These are phyloP conservation scores for Penicillium expansum DNA, from an alignment of 2,329 filamentous ascomycete genomes.

Conservation along the genomic window DNA sequence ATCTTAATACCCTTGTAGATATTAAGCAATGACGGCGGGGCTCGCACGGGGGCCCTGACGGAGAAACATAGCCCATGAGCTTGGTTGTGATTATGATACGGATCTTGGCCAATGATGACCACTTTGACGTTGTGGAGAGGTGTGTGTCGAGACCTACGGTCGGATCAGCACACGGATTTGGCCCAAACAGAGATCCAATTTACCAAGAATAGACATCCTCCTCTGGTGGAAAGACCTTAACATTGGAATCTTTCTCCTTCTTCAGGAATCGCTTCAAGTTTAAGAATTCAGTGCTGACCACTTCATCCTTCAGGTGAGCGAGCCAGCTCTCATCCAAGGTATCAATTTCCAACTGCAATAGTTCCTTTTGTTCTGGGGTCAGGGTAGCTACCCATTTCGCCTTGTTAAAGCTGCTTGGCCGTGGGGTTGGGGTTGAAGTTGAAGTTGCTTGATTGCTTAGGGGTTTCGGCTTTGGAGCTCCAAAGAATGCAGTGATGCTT, in stretches of 20 bases:
- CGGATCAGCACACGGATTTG: slow-evolving; percentile 16
- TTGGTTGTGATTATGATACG: slow-evolving; percentile 94
- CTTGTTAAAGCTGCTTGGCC: slow-evolving; percentile 71
- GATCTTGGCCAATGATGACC: slow-evolving; percentile 93
- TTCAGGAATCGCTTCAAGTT: slow-evolving; percentile 84
- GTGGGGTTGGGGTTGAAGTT: slow-evolving; percentile 19
- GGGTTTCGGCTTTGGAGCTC: slow-evolving; percentile 57
- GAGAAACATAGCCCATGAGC: slow-evolving; percentile 96
- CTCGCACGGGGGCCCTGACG: slow-evolving; percentile 80
- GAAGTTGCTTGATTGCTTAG: slow-evolving; percentile 28
- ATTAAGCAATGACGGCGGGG: slow-evolving; percentile 86
- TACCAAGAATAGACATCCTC: slow-evolving; percentile 95
- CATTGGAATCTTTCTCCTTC: slow-evolving; percentile 68
- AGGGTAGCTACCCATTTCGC: slow-evolving; percentile 81
- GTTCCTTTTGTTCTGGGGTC: slow-evolving; percentile 73
- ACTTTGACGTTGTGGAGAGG: slow-evolving; percentile 85
- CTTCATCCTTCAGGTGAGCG: slow-evolving; percentile 79
- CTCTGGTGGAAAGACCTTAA: slow-evolving; percentile 81
- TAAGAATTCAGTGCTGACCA: slow-evolving; percentile 75
- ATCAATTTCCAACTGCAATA: slow-evolving; percentile 86
- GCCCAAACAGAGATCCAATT: slow-evolving; percentile 18
- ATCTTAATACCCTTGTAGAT: slow-evolving; percentile 87
- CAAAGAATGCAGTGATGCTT: slow-evolving; percentile 89
- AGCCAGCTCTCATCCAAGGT: slow-evolving; percentile 92
- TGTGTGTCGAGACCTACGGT: slow-evolving; percentile 83